These are phyloP conservation scores for Neurospora sp. DNA, from an alignment of 495 filamentous ascomycete species.

Conservation along the genomic window DNA sequence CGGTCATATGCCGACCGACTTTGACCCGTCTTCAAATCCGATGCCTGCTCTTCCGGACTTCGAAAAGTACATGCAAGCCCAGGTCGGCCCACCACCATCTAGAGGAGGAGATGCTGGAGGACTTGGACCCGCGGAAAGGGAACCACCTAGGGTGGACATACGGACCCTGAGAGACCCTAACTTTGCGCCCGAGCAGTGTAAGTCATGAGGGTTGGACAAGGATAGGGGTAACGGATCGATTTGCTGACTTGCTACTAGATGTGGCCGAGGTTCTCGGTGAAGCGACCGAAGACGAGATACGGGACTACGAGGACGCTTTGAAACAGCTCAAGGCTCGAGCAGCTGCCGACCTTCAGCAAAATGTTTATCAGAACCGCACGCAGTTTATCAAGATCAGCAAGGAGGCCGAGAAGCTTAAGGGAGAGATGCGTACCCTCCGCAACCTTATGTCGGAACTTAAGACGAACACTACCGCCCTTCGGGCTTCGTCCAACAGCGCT, in stretches of 20 bases:
- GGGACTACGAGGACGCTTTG: slow-evolving; percentile 66
- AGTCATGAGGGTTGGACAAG: not conserved
- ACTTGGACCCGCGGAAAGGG: not conserved
- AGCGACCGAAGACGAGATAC: slow-evolving; percentile 89
- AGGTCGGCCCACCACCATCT: slow-evolving; percentile 34
- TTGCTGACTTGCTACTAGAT: slow-evolving; percentile 24
- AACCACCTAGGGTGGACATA: slow-evolving; percentile 49
- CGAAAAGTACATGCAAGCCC: slow-evolving; percentile 44
- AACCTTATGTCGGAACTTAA: slow-evolving; percentile 84
- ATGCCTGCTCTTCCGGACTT: slow-evolving; percentile 52
- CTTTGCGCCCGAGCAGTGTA: slow-evolving; percentile 58
- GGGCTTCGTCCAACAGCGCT: slow-evolving; percentile 49
- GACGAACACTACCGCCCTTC: slow-evolving; percentile 58
- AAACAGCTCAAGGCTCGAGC: slow-evolving; percentile 73
- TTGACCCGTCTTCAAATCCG: slow-evolving; percentile 52
- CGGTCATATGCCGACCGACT: slow-evolving; percentile 59
- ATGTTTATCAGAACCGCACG: slow-evolving; percentile 93
- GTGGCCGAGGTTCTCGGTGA: slow-evolving; percentile 73
- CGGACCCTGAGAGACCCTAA: slow-evolving; percentile 71
- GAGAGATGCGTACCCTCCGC: slow-evolving; percentile 85
- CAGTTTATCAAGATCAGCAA: slow-evolving; percentile 99
- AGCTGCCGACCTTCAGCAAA: slow-evolving; percentile 84
- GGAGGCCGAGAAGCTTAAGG: slow-evolving; percentile 94
- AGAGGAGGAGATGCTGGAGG: slow-evolving; percentile 36
- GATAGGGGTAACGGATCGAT: not conserved